These are phyloP conservation scores for Chiua virens DNA, from an alignment of 768 basidiomycete genomes.

Conservation along the genomic window DNA sequence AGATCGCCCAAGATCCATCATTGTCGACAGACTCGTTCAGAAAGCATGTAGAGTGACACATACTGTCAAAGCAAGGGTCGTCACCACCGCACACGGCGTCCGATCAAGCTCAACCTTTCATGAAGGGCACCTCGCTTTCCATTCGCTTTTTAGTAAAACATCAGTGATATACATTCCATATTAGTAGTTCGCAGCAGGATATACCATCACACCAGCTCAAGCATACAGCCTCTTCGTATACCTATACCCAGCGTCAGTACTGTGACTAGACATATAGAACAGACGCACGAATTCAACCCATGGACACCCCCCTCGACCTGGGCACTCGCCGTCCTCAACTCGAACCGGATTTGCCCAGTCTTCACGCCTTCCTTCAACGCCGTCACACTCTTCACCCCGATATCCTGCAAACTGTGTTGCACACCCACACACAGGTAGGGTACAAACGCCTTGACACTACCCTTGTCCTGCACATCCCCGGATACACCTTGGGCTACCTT, in stretches of 20 bases:
- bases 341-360: conserved; percentile 76
- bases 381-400: conserved; percentile 70
- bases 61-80: too few relatives aligned
- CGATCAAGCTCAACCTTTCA: too few relatives aligned
- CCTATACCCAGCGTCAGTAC: conserved; percentile 29
- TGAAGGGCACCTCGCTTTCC: too few relatives aligned
- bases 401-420: conserved; percentile 94
- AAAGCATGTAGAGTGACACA: too few relatives aligned
- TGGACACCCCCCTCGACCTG: conserved; percentile 97
- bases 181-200: background rate
- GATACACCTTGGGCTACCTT: conserved; percentile 98
- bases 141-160: background rate
- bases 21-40: too few relatives aligned
- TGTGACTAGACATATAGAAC: conserved; percentile 1
- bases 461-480: conserved; percentile 97
- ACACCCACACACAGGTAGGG: conserved; percentile 81
- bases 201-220: conserved; percentile 14
- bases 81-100: too few relatives aligned
- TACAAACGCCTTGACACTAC: conserved; percentile 88
- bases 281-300: conserved; percentile 87
- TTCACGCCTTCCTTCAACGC: conserved; percentile 68
- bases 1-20: too few relatives aligned
- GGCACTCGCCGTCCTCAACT: conserved; percentile 90
- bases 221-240: conserved; percentile 61
- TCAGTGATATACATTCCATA: background rate